phyloP scores from a whole-genome alignment of 768 basidiomycete genomes.

The Cystofilobasidium macerans region DNA sequence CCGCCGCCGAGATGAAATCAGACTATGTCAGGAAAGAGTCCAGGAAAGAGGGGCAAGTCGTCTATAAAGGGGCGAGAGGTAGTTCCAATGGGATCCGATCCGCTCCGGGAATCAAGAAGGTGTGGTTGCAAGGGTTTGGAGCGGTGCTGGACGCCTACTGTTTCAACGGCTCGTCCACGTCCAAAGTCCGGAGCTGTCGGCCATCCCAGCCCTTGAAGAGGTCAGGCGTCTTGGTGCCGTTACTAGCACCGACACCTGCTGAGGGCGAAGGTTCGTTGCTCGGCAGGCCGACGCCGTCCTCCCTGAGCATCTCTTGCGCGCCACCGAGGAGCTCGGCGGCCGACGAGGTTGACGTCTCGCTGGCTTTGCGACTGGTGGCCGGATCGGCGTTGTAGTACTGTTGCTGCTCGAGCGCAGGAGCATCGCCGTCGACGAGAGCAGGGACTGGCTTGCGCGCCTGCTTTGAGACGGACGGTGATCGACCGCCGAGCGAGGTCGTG shows the following conservation, averaged over 20 bases:
- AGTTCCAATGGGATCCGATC: no score
- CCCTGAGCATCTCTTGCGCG: background rate
- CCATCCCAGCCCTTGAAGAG: constrained; percentile 2
- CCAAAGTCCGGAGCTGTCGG: constrained; percentile 2
- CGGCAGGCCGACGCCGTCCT: constrained; percentile 8
- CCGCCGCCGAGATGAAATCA: no score
- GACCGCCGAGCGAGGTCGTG: background rate
- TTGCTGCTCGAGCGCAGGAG: background rate
- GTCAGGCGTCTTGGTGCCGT: background rate
- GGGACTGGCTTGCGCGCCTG: constrained; percentile 9
- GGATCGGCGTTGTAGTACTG: background rate
- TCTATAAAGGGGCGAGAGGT: no score
- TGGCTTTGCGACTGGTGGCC: background rate
- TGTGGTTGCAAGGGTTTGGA: no score
- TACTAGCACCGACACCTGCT: background rate
- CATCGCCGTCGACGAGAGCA: background rate
- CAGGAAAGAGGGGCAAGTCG: no score
- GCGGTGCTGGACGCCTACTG: no score
- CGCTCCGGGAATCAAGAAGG: no score
- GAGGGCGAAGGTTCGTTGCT: constrained; percentile 1
- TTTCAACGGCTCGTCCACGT: background rate
- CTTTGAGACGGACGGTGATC: background rate
- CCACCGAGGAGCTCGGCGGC: background rate
- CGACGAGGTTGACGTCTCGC: background rate
- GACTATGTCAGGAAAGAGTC: no score